Conservation (phyloP, 2,329 filamentous ascomycete species). For the Diaporthe batatas region DNA sequence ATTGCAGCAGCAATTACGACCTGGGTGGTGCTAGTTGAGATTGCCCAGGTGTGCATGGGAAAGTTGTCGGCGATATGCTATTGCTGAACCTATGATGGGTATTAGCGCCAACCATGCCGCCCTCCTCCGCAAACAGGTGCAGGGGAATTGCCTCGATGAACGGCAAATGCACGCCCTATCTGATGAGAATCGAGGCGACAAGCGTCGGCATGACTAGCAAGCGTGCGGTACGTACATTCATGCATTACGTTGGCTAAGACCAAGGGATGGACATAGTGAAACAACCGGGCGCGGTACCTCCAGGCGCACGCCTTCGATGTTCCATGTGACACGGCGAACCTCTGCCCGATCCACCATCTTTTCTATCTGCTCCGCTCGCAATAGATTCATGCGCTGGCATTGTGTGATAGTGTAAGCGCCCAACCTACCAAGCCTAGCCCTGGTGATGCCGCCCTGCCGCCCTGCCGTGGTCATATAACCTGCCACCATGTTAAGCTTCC, state of each 20-base stretch:
- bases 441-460: slow-evolving; percentile 11
- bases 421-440: slow-evolving; percentile 18
- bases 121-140: not conserved
- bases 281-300: slow-evolving; percentile 35
- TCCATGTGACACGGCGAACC: slow-evolving; percentile 30
- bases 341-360: slow-evolving; percentile 2
- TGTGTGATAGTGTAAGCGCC: slow-evolving; percentile 12
- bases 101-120: slow-evolving; percentile 13
- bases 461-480: slow-evolving; percentile 8
- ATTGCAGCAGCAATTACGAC: slow-evolving; percentile 6
- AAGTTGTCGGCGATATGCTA: slow-evolving; percentile 11
- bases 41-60: not conserved
- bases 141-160: slow-evolving; percentile 20
- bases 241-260: slow-evolving; percentile 33
- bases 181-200: slow-evolving; percentile 19
- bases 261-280: slow-evolving; percentile 27
- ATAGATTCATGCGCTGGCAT: slow-evolving; percentile 31
- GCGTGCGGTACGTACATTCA: slow-evolving; percentile 32
- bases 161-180: slow-evolving; percentile 4
- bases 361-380: not conserved
- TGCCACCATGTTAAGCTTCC: slow-evolving; percentile 36
- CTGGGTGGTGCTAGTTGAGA: slow-evolving; percentile 19
- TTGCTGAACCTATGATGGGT: not conserved
- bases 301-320: not conserved
- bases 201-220: slow-evolving; percentile 36